Percentiles rank a stretch among this genome's conserved stretches.
Evolutionary conservation across 306 rosid genomes (phyloP).

Genomic region (Dicorynia guianensis): DNA sequence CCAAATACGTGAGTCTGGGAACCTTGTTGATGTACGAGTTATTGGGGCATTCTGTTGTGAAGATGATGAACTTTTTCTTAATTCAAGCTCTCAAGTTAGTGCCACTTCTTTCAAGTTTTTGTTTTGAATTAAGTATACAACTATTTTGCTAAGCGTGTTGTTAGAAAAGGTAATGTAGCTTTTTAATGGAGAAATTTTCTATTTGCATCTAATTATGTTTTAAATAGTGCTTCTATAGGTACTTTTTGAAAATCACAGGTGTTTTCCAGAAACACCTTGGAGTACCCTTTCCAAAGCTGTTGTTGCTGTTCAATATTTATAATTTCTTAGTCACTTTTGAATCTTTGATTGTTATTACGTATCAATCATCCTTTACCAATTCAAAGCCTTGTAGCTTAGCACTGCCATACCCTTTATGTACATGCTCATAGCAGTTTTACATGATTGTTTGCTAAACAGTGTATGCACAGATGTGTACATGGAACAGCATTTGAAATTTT

Average conservation of each 20-base stretch:
- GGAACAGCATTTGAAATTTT: too few relatives aligned
- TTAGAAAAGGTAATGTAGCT: constrained; percentile 2
- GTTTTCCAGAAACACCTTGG: constrained; percentile 11
- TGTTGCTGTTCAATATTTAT: constrained; percentile 15
- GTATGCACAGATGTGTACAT: too few relatives aligned
- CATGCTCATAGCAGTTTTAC: not conserved
- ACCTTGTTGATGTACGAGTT: constrained; percentile 83
- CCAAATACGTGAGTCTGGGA: constrained; percentile 91
- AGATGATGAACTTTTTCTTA: constrained; percentile 93
- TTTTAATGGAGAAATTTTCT: not conserved
- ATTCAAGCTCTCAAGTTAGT: constrained; percentile 74
- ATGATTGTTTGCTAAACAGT: constrained; percentile 1
- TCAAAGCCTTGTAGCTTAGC: constrained; percentile 24
- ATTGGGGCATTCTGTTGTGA: constrained; percentile 89
- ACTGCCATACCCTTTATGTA: not conserved
- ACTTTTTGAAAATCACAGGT: constrained; percentile 8
- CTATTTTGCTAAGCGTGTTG: constrained; percentile 5
- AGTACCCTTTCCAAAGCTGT: constrained; percentile 18
- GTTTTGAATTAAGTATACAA: constrained; percentile 14
- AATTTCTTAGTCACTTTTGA: constrained; percentile 35
- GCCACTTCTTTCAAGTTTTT: constrained; percentile 31
- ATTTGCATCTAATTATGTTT: constrained; percentile 1
- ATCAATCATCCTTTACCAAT: constrained; percentile 18
- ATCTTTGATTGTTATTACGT: constrained; percentile 25
- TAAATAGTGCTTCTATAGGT: constrained; percentile 2